Conservation (phyloP, 495 filamentous ascomycete species). For the Neurospora sublineolata region DNA sequence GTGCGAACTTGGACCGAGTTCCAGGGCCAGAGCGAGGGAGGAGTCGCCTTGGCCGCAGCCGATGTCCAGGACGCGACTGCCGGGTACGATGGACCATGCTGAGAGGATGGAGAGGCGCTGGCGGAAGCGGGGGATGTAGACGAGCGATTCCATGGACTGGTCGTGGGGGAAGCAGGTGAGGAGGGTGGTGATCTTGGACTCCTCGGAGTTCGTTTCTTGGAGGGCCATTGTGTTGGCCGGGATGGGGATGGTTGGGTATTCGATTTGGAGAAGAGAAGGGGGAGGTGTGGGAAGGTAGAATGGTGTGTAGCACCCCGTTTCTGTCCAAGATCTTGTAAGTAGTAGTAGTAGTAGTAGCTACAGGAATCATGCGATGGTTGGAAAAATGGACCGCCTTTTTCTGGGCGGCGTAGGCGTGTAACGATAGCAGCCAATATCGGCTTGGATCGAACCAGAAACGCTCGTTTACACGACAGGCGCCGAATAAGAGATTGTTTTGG, state of each 20-base stretch:
- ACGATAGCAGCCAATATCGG: not conserved
- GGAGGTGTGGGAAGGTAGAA: not conserved
- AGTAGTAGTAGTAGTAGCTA: not conserved
- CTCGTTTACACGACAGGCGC: not conserved
- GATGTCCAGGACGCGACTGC: constrained; percentile 37
- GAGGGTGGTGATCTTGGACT: not conserved
- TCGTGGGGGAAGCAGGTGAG: not conserved
- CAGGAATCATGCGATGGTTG: not conserved
- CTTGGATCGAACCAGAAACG: not conserved
- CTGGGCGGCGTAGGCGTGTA: not conserved
- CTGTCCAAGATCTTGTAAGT: not conserved
- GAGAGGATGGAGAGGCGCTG: not conserved
- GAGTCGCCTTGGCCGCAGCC: constrained; percentile 45
- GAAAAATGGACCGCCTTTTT: not conserved
- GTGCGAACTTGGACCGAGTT: constrained; percentile 30
- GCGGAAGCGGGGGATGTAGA: not conserved
- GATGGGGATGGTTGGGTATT: not conserved
- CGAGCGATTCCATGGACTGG: not conserved
- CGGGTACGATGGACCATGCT: constrained; percentile 17
- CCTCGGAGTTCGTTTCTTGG: not conserved
- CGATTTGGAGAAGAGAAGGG: not conserved
- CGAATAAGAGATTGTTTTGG: not conserved
- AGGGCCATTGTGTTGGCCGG: not conserved
- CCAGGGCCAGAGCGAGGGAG: constrained; percentile 35
- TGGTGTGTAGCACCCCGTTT: not conserved